Evolutionary conservation across 1,284 basidiomycete species (phyloP).

Genomic region (Ceratobasidium sp.): DNA sequence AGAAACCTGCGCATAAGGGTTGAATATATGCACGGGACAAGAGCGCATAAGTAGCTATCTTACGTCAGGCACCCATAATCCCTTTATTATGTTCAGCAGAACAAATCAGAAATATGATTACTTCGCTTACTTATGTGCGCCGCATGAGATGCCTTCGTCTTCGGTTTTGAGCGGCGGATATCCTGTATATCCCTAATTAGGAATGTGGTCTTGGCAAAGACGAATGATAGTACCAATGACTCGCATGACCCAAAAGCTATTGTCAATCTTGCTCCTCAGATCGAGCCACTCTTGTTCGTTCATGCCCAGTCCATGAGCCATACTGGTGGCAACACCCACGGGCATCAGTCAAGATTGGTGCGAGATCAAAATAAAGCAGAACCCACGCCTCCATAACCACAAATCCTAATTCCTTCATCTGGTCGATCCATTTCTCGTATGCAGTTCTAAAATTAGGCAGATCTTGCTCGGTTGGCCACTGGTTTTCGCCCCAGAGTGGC

Average conservation of each 20-base stretch:
- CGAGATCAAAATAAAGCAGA: too few species aligned
- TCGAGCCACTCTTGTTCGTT: conserved; percentile 69
- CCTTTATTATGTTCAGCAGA: conserved; percentile 50
- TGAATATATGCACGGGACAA: conserved; percentile 32
- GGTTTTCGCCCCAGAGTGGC: conserved; percentile 80
- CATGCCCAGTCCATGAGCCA: conserved; percentile 80
- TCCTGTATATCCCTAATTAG: conserved; percentile 53
- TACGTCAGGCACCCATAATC: conserved; percentile 89
- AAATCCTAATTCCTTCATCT: conserved; percentile 80
- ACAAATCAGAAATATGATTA: conserved; percentile 9
- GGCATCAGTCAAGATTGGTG: background rate
- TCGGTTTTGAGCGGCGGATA: conserved; percentile 83
- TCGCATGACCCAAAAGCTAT: conserved; percentile 88
- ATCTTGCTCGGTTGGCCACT: conserved; percentile 64
- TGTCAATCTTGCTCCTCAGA: conserved; percentile 68
- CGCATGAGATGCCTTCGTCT: conserved; percentile 81
- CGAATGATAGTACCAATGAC: conserved; percentile 65
- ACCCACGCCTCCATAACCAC: conserved; percentile 82
- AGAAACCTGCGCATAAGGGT: conserved; percentile 64
- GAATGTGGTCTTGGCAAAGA: background rate
- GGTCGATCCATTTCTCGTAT: conserved; percentile 75
- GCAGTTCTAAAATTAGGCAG: conserved; percentile 63
- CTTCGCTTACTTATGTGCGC: conserved; percentile 72
- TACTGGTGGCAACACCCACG: conserved; percentile 54
- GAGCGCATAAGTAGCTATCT: conserved; percentile 44